Base-by-base conservation (phyloP, 2,329 filamentous ascomycete genomes). In the Calonectria fujianensis region DNA sequence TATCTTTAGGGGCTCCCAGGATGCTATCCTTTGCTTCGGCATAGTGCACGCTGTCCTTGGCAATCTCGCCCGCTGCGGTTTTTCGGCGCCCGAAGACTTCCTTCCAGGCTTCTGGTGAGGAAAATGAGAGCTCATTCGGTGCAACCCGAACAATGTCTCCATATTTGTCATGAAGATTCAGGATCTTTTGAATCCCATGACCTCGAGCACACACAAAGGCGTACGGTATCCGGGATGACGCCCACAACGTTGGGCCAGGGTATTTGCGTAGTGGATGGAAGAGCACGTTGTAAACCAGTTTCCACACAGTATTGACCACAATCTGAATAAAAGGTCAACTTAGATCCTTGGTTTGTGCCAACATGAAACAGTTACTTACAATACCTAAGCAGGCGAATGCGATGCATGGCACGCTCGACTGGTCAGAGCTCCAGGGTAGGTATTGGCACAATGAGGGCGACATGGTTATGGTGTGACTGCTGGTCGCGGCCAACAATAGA, bases 1-100 rank as follows among this genome's bases (percentile, higher is more conserved):
- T 63, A 18, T 63, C 57, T 16, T 63, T 63, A 1, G 57, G 57
- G 10, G 57, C 57, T 8, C 57, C 57, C 6, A 63, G 57, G 18
- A 63, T 41, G 37, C 57, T 63, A 27, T 63, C 57, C 35, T 63
- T 63, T 14, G 57, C 57, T 16, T 63, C 57, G 4, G 57, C 57
- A 29, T 63, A 63, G 24, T 63, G 57, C 7, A 63, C 57, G 13
- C 57, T 63, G 57, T 63, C 57, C 27, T 63, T 63, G 37, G 35
- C 57, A 18, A 63, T 63, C 32, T 63, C 57, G 20, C 57, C 57
- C 16, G 35, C 35, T 10, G 8, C 37, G 4, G 57, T 63, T 16
- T 63, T 63, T 24, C 57, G 57, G 24, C 57, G 57, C 24, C 57
- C 57, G 13, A 63, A 63, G 2, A 63, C 57, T 18, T 63, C 57